Evolutionary conservation across 2,329 filamentous ascomycete species (phyloP), one percentile per base, ranked within the genome.

Genomic region (Exophiala aquamarina): DNA sequence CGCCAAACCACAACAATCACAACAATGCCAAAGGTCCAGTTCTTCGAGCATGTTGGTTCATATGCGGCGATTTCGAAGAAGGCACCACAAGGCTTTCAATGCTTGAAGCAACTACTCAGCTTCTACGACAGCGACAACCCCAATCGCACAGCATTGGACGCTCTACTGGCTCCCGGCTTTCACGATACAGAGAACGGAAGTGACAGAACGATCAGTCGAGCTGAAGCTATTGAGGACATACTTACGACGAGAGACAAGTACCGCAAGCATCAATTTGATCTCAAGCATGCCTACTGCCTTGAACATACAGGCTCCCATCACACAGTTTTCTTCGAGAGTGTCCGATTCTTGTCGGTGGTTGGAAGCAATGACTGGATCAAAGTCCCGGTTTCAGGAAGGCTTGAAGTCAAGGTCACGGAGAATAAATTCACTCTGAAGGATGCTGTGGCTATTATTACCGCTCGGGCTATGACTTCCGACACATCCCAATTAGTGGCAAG

Each of bases 151-250:
- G 20, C 11, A 13, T 26, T 53, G 18, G 38, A 49, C 7, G 26
- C 21, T 14, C 50, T 53, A 3, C 34, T 49, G 6, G 26, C 50
- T 13, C 15, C 33, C 20, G 41, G 47, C 29, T 53, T 49, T 14
- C 44, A 45, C 3, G 50, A 53, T n/a, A 48, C 44, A 11, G 47
- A 42, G n/a, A 54, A 54, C 15, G 50, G 48, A 13, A 47, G 38
- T 35, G 50, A 53, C 29, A 29, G 50, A 17, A 47, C 23, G 14
- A 42, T 46, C 14, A 44, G 47, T 7, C 35, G 50, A 8, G 40
- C 43, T 4, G 50, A 54, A 38, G 40, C 44, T 3, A 45, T 54
- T 6, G 39, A 47, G n/a, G 20, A 28, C 3, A 54, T 54, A n/a
- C 33, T 50, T 10, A 37, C 39, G 9, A 17, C 13, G 13, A 15